These are phyloP conservation scores for Cladophialophora immunda DNA, from an alignment of 2,329 filamentous ascomycete species.

Conservation along the genomic window DNA sequence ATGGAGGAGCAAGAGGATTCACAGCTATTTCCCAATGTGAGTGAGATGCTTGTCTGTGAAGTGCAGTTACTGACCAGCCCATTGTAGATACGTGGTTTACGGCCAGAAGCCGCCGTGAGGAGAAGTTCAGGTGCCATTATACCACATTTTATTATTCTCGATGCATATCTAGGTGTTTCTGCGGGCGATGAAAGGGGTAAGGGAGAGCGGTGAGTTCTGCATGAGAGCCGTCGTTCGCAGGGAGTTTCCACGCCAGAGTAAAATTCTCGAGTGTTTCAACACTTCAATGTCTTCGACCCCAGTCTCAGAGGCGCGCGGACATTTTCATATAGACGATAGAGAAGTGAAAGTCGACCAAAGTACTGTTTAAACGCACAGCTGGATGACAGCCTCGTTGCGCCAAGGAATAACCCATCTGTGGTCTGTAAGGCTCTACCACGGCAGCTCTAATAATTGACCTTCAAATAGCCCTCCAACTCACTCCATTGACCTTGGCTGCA, in stretches of 20 bases:
- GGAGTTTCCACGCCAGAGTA: neutral
- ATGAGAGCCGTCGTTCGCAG: neutral
- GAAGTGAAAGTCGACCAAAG: neutral
- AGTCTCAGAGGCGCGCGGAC: neutral
- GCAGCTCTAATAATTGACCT: neutral
- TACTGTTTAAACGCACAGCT: neutral
- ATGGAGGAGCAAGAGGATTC: conserved; percentile 34
- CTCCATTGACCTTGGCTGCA: neutral
- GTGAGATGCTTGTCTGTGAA: neutral
- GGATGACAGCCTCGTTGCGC: neutral
- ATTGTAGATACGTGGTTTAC: neutral
- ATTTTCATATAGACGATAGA: neutral
- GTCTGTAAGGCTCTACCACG: neutral
- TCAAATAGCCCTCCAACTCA: neutral
- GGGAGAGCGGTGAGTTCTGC: neutral
- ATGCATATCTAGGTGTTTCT: neutral
- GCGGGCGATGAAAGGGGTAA: neutral
- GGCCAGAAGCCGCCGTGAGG: neutral
- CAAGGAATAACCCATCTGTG: neutral
- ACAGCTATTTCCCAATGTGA: conserved; percentile 30
- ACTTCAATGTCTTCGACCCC: neutral
- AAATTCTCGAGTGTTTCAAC: neutral
- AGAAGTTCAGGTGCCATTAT: neutral
- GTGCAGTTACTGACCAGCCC: neutral
- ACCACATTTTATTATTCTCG: neutral